Base-by-base conservation (phyloP, 176 grass and related monocot species). In the Musa schizocarpa region DNA sequence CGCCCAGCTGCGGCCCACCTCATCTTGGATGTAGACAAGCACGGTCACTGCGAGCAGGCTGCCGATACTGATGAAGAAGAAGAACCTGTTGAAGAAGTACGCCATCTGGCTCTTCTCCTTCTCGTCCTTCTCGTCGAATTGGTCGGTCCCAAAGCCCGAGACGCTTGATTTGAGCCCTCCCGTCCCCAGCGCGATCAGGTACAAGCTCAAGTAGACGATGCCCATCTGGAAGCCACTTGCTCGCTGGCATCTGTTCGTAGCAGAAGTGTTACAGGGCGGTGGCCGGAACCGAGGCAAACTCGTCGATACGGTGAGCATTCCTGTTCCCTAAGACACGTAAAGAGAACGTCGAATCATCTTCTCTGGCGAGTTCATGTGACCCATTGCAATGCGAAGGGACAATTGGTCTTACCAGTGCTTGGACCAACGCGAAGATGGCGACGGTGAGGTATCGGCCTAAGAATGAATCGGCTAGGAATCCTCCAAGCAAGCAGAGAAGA, bases 391-490 rank as follows among this genome's bases (percentile, higher is more conserved):
- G 23, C 19, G 13, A 2, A 68, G 34, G 34, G 34, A 43, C 34
- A 6, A 43, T 6, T 6, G 34, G 34, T 43, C 73, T 52, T 82
- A 89, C 92, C 53, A 92, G 21, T 1, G 89, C 84, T 12, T 96
- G 92, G 76, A 92, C 75, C 69, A 88, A 58, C 21, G 92, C 77
- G 24, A 92, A 96, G 71, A 88, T 82, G 77, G 83, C 92, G 72
- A 96, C 89, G 72, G 92, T 96, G 85, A 91, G 92, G 87, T 85
- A 96, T 50, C 92, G 80, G 1, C 92, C 92, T 8, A 96, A 73
- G 86, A 96, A 96, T 78, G 92, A 89, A 79, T 96, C 92, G 23
- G 92, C 92, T 43, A 96, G 81, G 82, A 96, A 96, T 9, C 92
- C 92, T 26, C 87, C 92, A 50, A 96, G 85, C 69, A 96, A 77